A percentile compares a stretch with the other conserved stretches of the same genome.
Evolutionary conservation across 345 rosid genomes (phyloP).

Genomic region (Excoecaria agallocha): DNA sequence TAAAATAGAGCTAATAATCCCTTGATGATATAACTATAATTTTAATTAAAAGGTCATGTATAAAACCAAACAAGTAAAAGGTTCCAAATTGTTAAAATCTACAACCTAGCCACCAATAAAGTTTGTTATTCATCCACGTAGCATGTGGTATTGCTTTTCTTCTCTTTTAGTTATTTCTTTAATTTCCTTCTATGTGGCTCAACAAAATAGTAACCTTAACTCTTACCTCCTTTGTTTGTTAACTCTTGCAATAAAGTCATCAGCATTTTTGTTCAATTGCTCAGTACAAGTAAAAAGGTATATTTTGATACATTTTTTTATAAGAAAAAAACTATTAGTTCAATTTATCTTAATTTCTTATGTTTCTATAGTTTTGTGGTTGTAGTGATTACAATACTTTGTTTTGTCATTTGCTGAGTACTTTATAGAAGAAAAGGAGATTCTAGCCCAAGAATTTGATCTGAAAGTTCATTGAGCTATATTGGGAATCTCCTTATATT

Average conservation of each 20-base stretch:
- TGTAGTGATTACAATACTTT: no score
- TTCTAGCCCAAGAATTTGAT: no score
- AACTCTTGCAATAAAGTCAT: constrained; percentile 63
- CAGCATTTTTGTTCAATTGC: constrained; percentile 61
- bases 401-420: no score
- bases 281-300: no score
- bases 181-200: not conserved
- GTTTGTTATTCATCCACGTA: not conserved
- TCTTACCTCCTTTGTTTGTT: constrained; percentile 56
- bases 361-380: no score
- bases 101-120: not conserved
- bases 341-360: no score
- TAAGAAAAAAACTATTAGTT: no score
- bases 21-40: not conserved
- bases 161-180: no score
- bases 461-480: no score
- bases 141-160: not conserved
- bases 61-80: not conserved
- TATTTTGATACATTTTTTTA: no score
- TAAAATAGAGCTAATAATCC: not conserved
- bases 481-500: no score
- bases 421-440: no score
- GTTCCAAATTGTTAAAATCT: not conserved
- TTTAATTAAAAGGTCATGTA: not conserved
- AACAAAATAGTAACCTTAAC: constrained; percentile 19